These are phyloP conservation scores for Platanthera guangdongensis DNA, from an alignment of 106 monocot genomes.

Conservation along the genomic window DNA sequence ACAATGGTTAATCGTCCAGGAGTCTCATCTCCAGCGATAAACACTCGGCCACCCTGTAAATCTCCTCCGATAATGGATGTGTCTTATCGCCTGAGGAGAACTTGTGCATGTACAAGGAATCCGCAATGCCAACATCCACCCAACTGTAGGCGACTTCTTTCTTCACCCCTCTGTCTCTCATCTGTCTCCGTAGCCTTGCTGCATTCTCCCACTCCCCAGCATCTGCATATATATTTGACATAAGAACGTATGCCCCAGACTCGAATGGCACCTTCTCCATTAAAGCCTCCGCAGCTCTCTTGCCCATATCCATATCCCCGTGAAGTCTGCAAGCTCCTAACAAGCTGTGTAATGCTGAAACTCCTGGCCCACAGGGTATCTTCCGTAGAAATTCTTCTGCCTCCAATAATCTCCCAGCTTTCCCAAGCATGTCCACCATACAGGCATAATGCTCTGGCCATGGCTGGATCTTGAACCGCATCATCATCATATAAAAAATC, in stretches of 20 bases:
- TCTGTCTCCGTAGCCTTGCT: conserved; percentile 56
- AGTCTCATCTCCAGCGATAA: conserved; percentile 47
- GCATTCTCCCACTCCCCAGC: conserved; percentile 78
- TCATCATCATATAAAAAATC: conserved; percentile 44
- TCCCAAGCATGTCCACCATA: conserved; percentile 86
- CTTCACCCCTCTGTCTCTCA: conserved; percentile 70
- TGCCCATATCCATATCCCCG: conserved; percentile 53
- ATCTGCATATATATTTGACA: conserved; percentile 82
- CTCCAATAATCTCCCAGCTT: conserved; percentile 63
- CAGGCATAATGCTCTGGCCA: conserved; percentile 80
- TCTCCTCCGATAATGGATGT: conserved; percentile 56
- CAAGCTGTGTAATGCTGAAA: conserved; percentile 79
- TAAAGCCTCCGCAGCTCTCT: conserved; percentile 47
- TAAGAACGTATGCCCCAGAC: conserved; percentile 64
- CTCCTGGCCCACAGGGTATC: conserved; percentile 43
- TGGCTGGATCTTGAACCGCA: conserved; percentile 32
- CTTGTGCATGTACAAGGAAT: conserved; percentile 48
- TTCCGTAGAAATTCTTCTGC: conserved; percentile 39
- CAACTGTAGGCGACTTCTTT: conserved; percentile 92
- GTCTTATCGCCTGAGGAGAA: conserved; percentile 73
- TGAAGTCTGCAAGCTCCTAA: conserved; percentile 63
- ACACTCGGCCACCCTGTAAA: conserved; percentile 36
- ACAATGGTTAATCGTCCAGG: conserved; percentile 14
- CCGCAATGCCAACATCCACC: conserved; percentile 52
- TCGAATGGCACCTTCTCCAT: conserved; percentile 56